Percentiles rank a stretch among this genome's conserved stretches.
Evolutionary conservation across 805 yeast genomes (phyloP).

Genomic region (Wickerhamiella musiphila): DNA sequence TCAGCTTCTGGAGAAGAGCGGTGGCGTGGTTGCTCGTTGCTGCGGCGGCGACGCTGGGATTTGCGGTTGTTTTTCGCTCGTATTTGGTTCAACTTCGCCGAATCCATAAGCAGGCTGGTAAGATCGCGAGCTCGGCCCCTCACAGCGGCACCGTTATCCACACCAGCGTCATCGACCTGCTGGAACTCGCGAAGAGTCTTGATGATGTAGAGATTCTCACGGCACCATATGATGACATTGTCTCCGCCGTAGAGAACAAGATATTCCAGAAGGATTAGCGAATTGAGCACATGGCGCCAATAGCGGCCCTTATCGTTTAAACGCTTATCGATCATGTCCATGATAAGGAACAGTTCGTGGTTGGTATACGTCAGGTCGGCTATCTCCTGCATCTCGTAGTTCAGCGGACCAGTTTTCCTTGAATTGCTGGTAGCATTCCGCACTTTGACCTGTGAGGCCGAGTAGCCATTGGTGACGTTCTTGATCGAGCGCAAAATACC

Average conservation of each 20-base stretch:
- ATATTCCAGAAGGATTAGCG: conserved; percentile 76
- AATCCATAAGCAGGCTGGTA: conserved; percentile 62
- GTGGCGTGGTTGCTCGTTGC: conserved; percentile 5
- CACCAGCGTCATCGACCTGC: conserved; percentile 55
- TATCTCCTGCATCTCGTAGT: conserved; percentile 67
- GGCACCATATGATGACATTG: conserved; percentile 80
- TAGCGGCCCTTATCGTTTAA: conserved; percentile 91
- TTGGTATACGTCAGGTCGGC: conserved; percentile 53
- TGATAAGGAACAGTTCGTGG: conserved; percentile 66
- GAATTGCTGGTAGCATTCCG: conserved; percentile 84
- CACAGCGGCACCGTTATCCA: conserved; percentile 76
- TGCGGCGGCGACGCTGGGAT: conserved; percentile 8
- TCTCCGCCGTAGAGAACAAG: conserved; percentile 74
- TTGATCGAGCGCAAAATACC: conserved; percentile 71
- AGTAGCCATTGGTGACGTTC: conserved; percentile 80
- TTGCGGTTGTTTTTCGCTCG: conserved; percentile 26
- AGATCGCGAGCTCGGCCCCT: conserved; percentile 83
- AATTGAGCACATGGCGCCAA: conserved; percentile 92
- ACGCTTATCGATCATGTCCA: conserved; percentile 88
- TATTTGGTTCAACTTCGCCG: conserved; percentile 60
- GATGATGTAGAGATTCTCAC: conserved; percentile 70
- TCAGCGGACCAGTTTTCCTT: conserved; percentile 66
- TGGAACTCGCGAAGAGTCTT: conserved; percentile 85
- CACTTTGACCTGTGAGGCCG: conserved; percentile 69
- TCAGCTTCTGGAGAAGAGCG: conserved; percentile 29